phyloP scores from a whole-genome alignment of 495 filamentous ascomycete genomes.

The Penicillium desertorum region DNA sequence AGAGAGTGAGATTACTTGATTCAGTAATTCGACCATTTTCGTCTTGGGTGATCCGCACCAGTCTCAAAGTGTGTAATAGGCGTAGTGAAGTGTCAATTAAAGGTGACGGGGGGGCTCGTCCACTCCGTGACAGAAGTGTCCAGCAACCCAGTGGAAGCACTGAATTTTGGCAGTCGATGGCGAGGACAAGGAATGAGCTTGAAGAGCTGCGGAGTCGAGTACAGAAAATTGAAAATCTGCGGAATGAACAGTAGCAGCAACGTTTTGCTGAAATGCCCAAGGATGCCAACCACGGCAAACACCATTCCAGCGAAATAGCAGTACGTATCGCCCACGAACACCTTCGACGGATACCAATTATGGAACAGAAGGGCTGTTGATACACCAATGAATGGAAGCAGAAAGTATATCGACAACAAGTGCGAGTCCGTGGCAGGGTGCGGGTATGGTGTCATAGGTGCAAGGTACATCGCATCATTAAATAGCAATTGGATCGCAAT shows the following conservation, averaged over 20 bases:
- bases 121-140: conserved; percentile 84
- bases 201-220: conserved; percentile 89
- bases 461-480: conserved; percentile 80
- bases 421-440: conserved; percentile 96
- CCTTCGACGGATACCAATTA: conserved; percentile 94
- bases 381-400: conserved; percentile 91
- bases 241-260: conserved; percentile 86
- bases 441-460: conserved; percentile 65
- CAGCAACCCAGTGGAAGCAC: conserved; percentile 73
- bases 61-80: conserved; percentile 59
- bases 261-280: conserved; percentile 98
- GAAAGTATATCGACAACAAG: conserved; percentile 89
- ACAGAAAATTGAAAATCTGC: conserved; percentile 95
- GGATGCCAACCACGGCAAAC: conserved; percentile 92
- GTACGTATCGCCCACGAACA: conserved; percentile 98
- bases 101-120: conserved; percentile 61
- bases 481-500: conserved; percentile 79
- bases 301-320: conserved; percentile 99
- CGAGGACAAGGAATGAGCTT: conserved; percentile 86
- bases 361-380: conserved; percentile 82
- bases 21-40: conserved; percentile 69
- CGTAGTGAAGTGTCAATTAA: conserved; percentile 61
- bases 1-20: conserved; percentile 84
- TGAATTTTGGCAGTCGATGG: conserved; percentile 87
- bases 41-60: conserved; percentile 65